phyloP scores from a whole-genome alignment of 2,329 filamentous ascomycete genomes.

The Fusarium brevicatenulatum region DNA sequence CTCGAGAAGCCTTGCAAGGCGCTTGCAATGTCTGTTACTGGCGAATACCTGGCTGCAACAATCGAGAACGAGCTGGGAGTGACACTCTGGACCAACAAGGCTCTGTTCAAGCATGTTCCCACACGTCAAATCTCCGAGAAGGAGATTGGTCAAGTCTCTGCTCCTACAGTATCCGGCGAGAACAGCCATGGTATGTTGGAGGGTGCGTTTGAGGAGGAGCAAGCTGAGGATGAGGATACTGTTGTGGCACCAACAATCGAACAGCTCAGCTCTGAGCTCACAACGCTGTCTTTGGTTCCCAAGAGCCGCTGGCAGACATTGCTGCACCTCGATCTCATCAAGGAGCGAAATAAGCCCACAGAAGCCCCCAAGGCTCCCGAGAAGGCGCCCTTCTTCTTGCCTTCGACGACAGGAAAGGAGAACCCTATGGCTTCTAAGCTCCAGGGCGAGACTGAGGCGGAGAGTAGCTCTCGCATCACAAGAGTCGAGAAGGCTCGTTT shows the following conservation, averaged over 20 bases:
- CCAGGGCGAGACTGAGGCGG: conserved; percentile 51
- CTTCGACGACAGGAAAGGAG: conserved; percentile 66
- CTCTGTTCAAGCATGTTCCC: conserved; percentile 87
- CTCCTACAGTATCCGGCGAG: conserved; percentile 84
- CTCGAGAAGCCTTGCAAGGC: conserved; percentile 83
- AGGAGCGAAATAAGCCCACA: conserved; percentile 92
- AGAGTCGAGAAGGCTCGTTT: conserved; percentile 69
- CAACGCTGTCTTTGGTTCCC: conserved; percentile 89
- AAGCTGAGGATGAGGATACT: conserved; percentile 63
- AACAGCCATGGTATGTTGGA: conserved; percentile 80
- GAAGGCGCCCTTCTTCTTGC: conserved; percentile 95
- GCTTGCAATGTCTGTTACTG: conserved; percentile 87
- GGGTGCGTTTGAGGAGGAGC: conserved; percentile 73
- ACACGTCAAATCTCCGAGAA: conserved; percentile 85
- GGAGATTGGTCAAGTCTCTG: conserved; percentile 71
- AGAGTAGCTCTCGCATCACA: conserved; percentile 72
- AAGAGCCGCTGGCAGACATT: conserved; percentile 94
- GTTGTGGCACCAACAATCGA: conserved; percentile 70
- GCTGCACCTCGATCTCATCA: conserved; percentile 90
- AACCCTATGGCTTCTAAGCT: conserved; percentile 53
- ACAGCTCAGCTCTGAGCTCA: conserved; percentile 83
- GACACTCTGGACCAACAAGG: conserved; percentile 95
- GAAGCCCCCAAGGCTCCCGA: conserved; percentile 92
- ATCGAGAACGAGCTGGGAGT: conserved; percentile 85
- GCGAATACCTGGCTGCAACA: conserved; percentile 93